Conservation (phyloP, 768 basidiomycete genomes). For the Tricholoma saponaceum region DNA sequence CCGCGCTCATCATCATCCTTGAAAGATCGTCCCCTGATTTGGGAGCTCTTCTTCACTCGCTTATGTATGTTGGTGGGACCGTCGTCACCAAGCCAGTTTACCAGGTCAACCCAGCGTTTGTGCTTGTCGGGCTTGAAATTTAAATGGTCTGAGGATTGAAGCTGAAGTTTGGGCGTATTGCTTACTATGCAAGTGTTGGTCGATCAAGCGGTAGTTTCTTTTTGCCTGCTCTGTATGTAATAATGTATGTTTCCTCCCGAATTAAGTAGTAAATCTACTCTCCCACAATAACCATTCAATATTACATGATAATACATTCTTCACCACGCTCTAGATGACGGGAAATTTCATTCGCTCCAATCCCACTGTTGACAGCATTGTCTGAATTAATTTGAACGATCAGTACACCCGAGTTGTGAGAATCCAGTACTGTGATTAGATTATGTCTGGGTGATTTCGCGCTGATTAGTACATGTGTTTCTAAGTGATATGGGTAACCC, state of each 20-base stretch:
- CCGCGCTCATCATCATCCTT: slow-evolving; percentile 74
- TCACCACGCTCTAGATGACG: slow-evolving; percentile 51
- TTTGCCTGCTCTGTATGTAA: too few species aligned
- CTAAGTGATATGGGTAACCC: slow-evolving; percentile 13
- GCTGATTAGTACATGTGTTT: background rate
- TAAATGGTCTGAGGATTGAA: slow-evolving; percentile 22
- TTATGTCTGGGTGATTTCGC: slow-evolving; percentile 47
- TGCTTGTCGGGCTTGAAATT: slow-evolving; percentile 85
- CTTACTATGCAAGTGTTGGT: too few species aligned
- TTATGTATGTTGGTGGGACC: slow-evolving; percentile 89
- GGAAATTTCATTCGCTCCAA: slow-evolving; percentile 56
- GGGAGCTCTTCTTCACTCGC: slow-evolving; percentile 75
- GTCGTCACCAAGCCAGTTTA: slow-evolving; percentile 81
- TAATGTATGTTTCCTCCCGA: too few species aligned
- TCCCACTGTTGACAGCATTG: slow-evolving; percentile 34
- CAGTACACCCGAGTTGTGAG: slow-evolving; percentile 79
- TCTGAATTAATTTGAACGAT: slow-evolving; percentile 60
- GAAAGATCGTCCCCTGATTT: slow-evolving; percentile 70
- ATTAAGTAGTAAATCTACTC: too few species aligned
- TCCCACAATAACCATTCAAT: too few species aligned
- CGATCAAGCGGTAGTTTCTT: too few species aligned
- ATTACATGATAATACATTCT: slow-evolving; percentile 69
- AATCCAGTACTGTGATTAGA: slow-evolving; percentile 72
- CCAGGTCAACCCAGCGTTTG: slow-evolving; percentile 69
- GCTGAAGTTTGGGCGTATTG: background rate